Percentiles rank a stretch among this genome's conserved stretches.
phyloP scores from a whole-genome alignment of 352 stramenopile genomes.

The Salisapilia sapeloensis region DNA sequence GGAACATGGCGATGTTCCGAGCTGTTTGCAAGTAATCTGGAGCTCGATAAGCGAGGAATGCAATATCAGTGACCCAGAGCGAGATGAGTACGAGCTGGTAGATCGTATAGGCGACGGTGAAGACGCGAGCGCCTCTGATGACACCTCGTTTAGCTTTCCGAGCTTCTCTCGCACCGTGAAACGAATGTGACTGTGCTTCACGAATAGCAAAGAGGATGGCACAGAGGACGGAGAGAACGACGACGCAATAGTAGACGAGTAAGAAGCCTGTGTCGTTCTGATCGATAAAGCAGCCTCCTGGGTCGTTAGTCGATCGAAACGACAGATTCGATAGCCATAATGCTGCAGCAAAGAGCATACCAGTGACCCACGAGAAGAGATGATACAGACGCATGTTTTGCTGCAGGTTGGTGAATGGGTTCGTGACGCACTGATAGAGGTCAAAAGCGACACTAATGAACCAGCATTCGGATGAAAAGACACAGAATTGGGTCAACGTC shows the following conservation, averaged over 20 bases:
- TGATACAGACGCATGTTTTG: conserved; percentile 59
- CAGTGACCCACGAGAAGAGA: conserved; percentile 50
- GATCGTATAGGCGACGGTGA: conserved; percentile 60
- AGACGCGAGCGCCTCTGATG: conserved; percentile 63
- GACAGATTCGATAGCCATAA: conserved; percentile 35
- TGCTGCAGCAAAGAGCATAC: conserved; percentile 21
- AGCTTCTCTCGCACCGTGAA: conserved; percentile 58
- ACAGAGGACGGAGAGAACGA: conserved; percentile 49
- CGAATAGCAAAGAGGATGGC: conserved; percentile 43
- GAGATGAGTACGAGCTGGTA: conserved; percentile 76
- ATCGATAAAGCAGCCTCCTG: conserved; percentile 43
- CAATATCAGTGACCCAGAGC: conserved; percentile 49
- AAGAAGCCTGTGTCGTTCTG: conserved; percentile 45
- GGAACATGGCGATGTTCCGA: conserved; percentile 41
- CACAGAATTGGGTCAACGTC: conserved; percentile 55
- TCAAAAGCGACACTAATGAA: conserved; percentile 79
- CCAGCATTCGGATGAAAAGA: conserved; percentile 73
- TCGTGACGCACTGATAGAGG: conserved; percentile 70
- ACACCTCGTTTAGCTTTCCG: conserved; percentile 66
- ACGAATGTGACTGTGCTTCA: conserved; percentile 54
- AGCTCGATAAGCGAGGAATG: conserved; percentile 19
- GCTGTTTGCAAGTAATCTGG: conserved; percentile 13
- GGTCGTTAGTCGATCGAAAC: conserved; percentile 27
- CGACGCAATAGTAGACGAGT: conserved; percentile 57
- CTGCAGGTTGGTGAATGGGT: conserved; percentile 76